Percentiles rank a stretch among this genome's conserved stretches.
These are phyloP conservation scores for Pseudovirgaria hyperparasitica DNA, from an alignment of 2,329 filamentous ascomycete species.

Conservation along the genomic window DNA sequence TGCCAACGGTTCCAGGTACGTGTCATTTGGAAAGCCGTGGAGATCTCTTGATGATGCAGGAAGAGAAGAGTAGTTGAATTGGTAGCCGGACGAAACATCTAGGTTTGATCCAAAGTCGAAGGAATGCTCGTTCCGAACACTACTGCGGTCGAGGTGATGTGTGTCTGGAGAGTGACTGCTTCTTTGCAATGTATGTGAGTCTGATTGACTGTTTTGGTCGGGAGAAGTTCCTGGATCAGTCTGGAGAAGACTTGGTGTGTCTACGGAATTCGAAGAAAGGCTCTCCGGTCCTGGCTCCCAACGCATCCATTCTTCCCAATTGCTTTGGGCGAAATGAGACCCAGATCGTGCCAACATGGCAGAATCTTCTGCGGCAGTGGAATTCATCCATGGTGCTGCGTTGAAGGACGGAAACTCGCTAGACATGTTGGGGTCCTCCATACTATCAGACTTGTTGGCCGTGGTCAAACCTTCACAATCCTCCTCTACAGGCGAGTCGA, in stretches of 20 bases:
- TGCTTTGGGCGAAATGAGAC: slow-evolving; percentile 18
- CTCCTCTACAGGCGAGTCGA: slow-evolving; percentile 2
- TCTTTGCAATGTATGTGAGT: slow-evolving; percentile 13
- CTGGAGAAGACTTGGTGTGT: no score
- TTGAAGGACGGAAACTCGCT: slow-evolving; percentile 18
- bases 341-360: slow-evolving; percentile 15
- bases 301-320: slow-evolving; percentile 36
- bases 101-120: slow-evolving; percentile 26
- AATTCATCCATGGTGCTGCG: slow-evolving; percentile 17
- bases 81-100: no score
- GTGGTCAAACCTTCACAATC: no score
- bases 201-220: slow-evolving; percentile 13
- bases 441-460: no score
- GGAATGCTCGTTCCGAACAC: slow-evolving; percentile 10
- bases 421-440: slow-evolving; percentile 22
- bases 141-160: slow-evolving; percentile 10
- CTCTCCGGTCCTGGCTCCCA: slow-evolving; percentile 30
- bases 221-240: no score
- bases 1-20: no score
- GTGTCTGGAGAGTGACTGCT: slow-evolving; percentile 4
- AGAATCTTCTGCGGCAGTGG: slow-evolving; percentile 19
- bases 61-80: no score
- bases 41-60: no score
- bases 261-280: slow-evolving; percentile 3
- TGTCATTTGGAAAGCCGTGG: no score